Percentiles rank a stretch among this genome's conserved stretches.
Conservation (phyloP, 2,329 filamentous ascomycete species). For the Coniochaeta ligniaria region DNA sequence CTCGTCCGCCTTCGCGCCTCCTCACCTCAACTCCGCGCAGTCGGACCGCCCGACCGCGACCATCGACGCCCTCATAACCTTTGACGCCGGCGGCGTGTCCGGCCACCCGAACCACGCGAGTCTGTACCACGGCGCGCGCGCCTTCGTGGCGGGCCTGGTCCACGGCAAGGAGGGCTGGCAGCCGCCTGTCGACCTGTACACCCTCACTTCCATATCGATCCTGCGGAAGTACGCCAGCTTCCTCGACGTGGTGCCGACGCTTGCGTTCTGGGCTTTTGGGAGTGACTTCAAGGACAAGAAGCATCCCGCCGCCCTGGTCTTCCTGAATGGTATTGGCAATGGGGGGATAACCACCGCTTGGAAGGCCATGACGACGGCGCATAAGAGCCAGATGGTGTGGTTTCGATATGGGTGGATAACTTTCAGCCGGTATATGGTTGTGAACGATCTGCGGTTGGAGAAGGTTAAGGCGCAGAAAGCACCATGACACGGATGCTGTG, state of each 20-base stretch:
- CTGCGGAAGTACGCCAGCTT: slow-evolving; percentile 75
- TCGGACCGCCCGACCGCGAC: slow-evolving; percentile 33
- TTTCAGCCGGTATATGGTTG: slow-evolving; percentile 86
- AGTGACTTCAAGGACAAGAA: slow-evolving; percentile 28
- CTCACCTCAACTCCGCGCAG: slow-evolving; percentile 40
- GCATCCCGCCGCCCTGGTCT: slow-evolving; percentile 56
- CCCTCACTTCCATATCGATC: slow-evolving; percentile 65
- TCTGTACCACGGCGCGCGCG: slow-evolving; percentile 71
- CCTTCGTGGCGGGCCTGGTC: slow-evolving; percentile 63
- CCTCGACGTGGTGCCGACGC: slow-evolving; percentile 67
- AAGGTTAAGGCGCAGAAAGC: slow-evolving; percentile 18
- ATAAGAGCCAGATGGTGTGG: slow-evolving; percentile 97
- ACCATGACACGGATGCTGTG: neutral
- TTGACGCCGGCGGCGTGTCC: slow-evolving; percentile 77
- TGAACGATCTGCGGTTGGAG: slow-evolving; percentile 73
- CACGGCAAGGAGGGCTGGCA: slow-evolving; percentile 56
- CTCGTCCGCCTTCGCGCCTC: slow-evolving; percentile 66
- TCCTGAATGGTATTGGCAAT: slow-evolving; percentile 58
- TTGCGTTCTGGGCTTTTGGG: slow-evolving; percentile 46
- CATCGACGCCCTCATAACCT: slow-evolving; percentile 84
- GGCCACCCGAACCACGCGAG: slow-evolving; percentile 91
- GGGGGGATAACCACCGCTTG: slow-evolving; percentile 54
- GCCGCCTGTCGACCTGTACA: slow-evolving; percentile 78
- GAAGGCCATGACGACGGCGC: slow-evolving; percentile 80
- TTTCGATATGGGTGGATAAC: slow-evolving; percentile 95